Evolutionary conservation across 2,329 filamentous ascomycete species (phyloP).

Genomic region (Thermoascus crustaceus): DNA sequence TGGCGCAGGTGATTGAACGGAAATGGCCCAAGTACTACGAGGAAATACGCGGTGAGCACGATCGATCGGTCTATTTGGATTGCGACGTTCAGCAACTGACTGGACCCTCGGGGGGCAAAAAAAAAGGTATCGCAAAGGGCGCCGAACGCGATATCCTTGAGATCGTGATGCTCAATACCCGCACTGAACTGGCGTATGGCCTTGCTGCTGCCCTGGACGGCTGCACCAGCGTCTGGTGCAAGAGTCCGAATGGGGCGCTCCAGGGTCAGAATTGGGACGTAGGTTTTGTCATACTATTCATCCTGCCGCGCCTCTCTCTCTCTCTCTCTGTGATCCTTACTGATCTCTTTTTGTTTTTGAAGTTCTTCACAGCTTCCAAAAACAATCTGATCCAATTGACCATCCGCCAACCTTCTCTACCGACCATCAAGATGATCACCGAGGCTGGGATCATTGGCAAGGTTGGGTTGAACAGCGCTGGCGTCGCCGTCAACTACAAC

Average conservation of each 20-base stretch:
- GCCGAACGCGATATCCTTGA: slow-evolving; percentile 34
- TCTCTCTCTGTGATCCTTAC: no score
- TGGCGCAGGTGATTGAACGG: slow-evolving; percentile 34
- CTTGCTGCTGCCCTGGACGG: slow-evolving; percentile 46
- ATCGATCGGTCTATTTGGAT: not conserved
- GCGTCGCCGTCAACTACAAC: slow-evolving; percentile 50
- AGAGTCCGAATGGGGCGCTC: slow-evolving; percentile 27
- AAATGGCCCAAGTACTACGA: slow-evolving; percentile 23
- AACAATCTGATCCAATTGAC: slow-evolving; percentile 43
- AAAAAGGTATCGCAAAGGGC: slow-evolving; percentile 41
- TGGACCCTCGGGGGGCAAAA: no score
- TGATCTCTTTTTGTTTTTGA: no score
- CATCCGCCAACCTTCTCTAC: slow-evolving; percentile 35
- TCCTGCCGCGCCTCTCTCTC: not conserved
- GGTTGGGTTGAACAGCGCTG: slow-evolving; percentile 48
- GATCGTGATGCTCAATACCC: slow-evolving; percentile 47
- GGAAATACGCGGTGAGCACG: slow-evolving; percentile 20
- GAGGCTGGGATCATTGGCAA: slow-evolving; percentile 53
- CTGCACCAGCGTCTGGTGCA: slow-evolving; percentile 45
- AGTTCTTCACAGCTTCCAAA: slow-evolving; percentile 27
- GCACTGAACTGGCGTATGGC: slow-evolving; percentile 49
- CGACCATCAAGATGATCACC: slow-evolving; percentile 47
- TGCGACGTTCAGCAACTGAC: no score
- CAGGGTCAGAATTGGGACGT: slow-evolving; percentile 51
- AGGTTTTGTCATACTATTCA: slow-evolving; percentile 4